Base-by-base conservation (phyloP, 805 yeast species). In the Zygosaccharomyces rouxii region DNA sequence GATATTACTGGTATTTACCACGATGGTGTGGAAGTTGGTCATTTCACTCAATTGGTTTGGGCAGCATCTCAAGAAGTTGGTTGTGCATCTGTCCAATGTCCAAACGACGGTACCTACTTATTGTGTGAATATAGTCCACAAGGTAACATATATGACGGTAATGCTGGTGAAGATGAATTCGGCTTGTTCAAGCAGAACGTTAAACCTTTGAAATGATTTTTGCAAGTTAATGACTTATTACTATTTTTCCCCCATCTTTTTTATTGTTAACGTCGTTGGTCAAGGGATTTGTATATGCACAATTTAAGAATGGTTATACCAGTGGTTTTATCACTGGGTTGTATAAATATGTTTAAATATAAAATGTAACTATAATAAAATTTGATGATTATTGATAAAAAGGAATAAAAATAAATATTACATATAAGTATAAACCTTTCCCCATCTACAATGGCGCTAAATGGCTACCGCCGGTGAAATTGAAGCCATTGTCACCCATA, bases 1-100 rank as follows among this genome's bases (percentile, higher is more conserved):
- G 66, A 76, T 44, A 79, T 82, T 25, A 64, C 63, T 45, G 63
- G 63, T 51, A 82, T 79, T 48, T 72, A 68, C 55, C 73, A 73
- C 47, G 72, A 68, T 48, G 55, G 51, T 35, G 55, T 49, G 6
- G 73, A 73, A 14, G 77, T 80, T 14, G 87, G 87, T 48, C 95
- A 86, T 63, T 86, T 86, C 71, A 84, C 92, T 13, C 92, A 86
- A 68, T 60, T 84, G 29, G 77, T 86, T 22, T 86, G 95, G 95
- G 77, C 77, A 53, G 58, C 73, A 6, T 70, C 85, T 35, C 68
- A 78, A 7, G 67, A 77, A 55, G 66, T 86, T 16, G 95, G 94
- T 43, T 86, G 95, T 73, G 88, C 80, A 33, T 57, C 53, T 35
- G 38, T 53, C 10, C 52, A 51, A 26, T 57, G 63, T 49, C 51